Conservation (phyloP, 352 stramenopile genomes). For the Globisporangium yorkense region DNA sequence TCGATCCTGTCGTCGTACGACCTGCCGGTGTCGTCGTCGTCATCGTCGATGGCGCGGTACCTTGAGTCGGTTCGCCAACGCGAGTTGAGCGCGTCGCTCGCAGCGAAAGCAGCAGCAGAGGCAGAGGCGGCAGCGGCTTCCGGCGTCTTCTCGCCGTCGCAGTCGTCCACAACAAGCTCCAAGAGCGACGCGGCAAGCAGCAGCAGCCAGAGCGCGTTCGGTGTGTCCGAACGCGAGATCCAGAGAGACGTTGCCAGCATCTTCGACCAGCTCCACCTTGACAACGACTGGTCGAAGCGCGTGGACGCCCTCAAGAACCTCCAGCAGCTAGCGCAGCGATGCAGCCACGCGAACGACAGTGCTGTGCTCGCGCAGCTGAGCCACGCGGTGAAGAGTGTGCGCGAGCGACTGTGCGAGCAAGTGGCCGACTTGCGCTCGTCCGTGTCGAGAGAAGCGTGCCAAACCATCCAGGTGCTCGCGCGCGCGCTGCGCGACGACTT, state of each 20-base stretch:
- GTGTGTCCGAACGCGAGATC: slow-evolving; percentile 52
- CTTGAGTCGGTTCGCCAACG: slow-evolving; percentile 39
- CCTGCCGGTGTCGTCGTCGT: slow-evolving; percentile 31
- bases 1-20: slow-evolving; percentile 49
- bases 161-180: slow-evolving; percentile 33
- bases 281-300: slow-evolving; percentile 76
- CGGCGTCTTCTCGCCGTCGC: slow-evolving; percentile 33
- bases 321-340: slow-evolving; percentile 48
- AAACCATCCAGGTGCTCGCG: slow-evolving; percentile 60
- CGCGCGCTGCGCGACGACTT: slow-evolving; percentile 65
- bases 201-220: slow-evolving; percentile 7
- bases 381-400: slow-evolving; percentile 40
- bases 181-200: slow-evolving; percentile 14
- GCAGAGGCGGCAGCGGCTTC: slow-evolving; percentile 1
- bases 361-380: slow-evolving; percentile 21
- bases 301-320: slow-evolving; percentile 63
- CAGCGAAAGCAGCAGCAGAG: slow-evolving; percentile 21
- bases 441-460: slow-evolving; percentile 67
- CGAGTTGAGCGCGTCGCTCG: slow-evolving; percentile 19
- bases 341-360: slow-evolving; percentile 26
- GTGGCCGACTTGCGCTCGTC: slow-evolving; percentile 74
- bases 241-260: slow-evolving; percentile 50
- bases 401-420: slow-evolving; percentile 65
- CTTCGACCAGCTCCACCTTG: slow-evolving; percentile 45
- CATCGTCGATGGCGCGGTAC: slow-evolving; percentile 51